Base-by-base conservation (phyloP, 2,329 filamentous ascomycete genomes). In the Cladophialophora exuberans region DNA sequence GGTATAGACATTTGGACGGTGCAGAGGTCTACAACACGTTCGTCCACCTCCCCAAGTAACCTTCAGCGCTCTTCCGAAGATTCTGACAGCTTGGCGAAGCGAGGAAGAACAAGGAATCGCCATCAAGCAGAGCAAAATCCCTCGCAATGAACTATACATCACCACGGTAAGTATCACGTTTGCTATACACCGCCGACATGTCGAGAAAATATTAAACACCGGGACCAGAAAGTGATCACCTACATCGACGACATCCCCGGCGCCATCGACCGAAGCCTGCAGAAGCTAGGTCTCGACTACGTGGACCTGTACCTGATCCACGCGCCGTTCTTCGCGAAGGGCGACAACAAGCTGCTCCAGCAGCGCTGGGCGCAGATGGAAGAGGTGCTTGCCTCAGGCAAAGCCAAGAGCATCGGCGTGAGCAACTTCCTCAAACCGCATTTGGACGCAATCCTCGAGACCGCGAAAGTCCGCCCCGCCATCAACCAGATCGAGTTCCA, bases 271-370 rank as follows among this genome's bases (percentile, higher is more conserved):
- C 69, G 69, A 1, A 84, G 80, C 63, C 64, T 87, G 64, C 75
- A 82, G 70, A 85, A 85, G 67, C 70, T 87, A 28, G 77, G 80
- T 50, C 64, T 86, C 4, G 78, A 82, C 36, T 82, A 86, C 63
- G 82, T 87, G 13, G 84, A 87, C 60, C 68, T 87, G 78, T 85
- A 84, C 63, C 71, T 87, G 11, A 85, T 86, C 57, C 84, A 87
- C 64, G 69, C 75, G 2, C 84, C 83, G 0, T 86, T 82, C 70
- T 83, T 80, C 60, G 77, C 76, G 33, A 75, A 79, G 41, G 74
- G 75, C 0, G 78, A 83, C 44, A 52, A 60, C 20, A 70, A 70
- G 25, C 76, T 82, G 11, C 74, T 85, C 13, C 83, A 85, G 66
- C 67, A 72, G 26, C 77, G 79, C 39, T 86, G 83, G 83, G 76